These are phyloP conservation scores for Colletotrichum simmondsii DNA, from an alignment of 2,329 filamentous ascomycete species.

Conservation along the genomic window DNA sequence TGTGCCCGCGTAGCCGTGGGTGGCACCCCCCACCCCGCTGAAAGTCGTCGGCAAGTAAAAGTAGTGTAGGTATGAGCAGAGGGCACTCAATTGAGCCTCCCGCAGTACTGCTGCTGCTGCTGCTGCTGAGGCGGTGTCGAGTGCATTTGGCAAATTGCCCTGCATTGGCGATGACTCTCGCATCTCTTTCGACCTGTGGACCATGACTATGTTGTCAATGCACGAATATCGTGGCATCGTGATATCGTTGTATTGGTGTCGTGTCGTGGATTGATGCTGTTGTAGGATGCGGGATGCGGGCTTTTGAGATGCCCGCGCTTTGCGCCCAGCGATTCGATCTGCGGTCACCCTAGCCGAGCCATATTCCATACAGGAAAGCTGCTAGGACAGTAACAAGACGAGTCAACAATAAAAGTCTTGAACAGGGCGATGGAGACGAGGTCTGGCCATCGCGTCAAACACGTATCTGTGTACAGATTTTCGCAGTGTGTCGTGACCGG, in stretches of 20 bases:
- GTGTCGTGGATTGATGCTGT: conserved; percentile 9
- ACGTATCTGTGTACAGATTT: not conserved
- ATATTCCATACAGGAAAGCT: not conserved
- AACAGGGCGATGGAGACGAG: not conserved
- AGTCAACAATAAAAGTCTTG: not conserved
- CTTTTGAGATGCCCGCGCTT: conserved; percentile 32
- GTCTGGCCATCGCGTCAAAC: conserved; percentile 20
- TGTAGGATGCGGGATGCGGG: conserved; percentile 15
- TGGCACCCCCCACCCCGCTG: not conserved
- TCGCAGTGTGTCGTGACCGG: conserved; percentile 20
- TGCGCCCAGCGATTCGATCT: conserved; percentile 28
- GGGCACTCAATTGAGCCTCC: conserved; percentile 1
- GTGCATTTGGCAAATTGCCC: conserved; percentile 4
- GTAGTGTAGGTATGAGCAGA: not conserved
- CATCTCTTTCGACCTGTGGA: not conserved
- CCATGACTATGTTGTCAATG: conserved; percentile 15
- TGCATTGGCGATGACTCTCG: conserved; percentile 5
- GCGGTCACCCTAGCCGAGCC: conserved; percentile 8
- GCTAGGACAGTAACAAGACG: conserved; percentile 6
- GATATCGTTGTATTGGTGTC: conserved; percentile 15
- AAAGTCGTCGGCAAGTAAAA: not conserved
- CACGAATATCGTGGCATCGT: conserved; percentile 21
- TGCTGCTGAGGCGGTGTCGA: conserved; percentile 4
- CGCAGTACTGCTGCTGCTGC: conserved; percentile 4
- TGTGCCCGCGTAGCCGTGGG: conserved; percentile 21